Base-by-base conservation (phyloP, 345 rosid genomes). In the Turnera subulata region DNA sequence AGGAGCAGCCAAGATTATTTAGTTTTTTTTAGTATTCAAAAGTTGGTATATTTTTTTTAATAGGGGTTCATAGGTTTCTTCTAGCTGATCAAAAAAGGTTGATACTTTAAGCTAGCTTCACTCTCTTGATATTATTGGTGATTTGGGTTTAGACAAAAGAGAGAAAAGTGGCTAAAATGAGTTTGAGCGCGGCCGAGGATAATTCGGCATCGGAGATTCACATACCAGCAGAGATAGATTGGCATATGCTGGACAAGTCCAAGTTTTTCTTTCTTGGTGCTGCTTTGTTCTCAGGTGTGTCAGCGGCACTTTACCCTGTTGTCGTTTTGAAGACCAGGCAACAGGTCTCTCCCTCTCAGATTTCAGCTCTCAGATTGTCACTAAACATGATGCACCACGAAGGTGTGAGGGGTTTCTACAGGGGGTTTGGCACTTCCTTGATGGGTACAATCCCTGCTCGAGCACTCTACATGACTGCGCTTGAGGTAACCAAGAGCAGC, bases 221-320 rank as follows among this genome's bases (percentile, higher is more conserved):
- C 50, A 45, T 88, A 45, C 95, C 98, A 4, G 91, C 96, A 11
- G 98, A 86, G 65, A 70, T 88, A 22, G 88, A 89, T 63, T 92
- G 98, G 98, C 93, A 92, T 60, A 92, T 84, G 96, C 89, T 92
- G 16, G 98, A 89, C 55, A 92, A 92, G 62, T 92, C 96, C 4
- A 89, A 73, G 79, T 91, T 91, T 74, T 91, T 91, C 80, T 66
- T 86, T 59, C 66, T 91, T 24, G 96, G 96, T 6, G 95, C 96
- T 2, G 95, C 80, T 15, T 70, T 91, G 65, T 91, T 91, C 73
- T 91, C 96, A 19, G 98, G 95, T 11, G 89, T 92, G 0, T 92
- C 98, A n/a, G 84, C 81, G 32, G 89, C 84, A 33, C 93, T 92
- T 43, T 92, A 92, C 70, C 98, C 96, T 22, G 70, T 73, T 1